A percentile compares a stretch with the other conserved stretches of the same genome.
These are phyloP conservation scores for Magnolia officinalis DNA, from an alignment of 164 flowering plant species.

Conservation along the genomic window DNA sequence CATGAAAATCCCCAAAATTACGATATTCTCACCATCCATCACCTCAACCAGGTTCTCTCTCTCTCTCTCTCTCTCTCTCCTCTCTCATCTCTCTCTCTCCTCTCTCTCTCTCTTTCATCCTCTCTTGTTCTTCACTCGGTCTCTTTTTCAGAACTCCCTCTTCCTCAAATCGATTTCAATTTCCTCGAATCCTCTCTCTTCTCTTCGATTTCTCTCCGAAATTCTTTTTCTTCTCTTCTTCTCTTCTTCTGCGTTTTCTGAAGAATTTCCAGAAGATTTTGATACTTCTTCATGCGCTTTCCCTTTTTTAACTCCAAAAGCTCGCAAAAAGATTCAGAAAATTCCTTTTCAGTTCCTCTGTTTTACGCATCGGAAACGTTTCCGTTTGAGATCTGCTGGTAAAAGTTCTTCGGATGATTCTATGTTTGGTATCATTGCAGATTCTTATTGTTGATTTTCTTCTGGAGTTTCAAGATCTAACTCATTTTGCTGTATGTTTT, in stretches of 20 bases:
- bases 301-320: background rate
- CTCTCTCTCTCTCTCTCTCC: conserved; percentile 3
- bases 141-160: background rate
- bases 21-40: background rate
- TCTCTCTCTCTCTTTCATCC: too few species aligned
- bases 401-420: background rate
- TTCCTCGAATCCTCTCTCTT: background rate
- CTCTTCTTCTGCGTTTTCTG: too few species aligned
- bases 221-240: too few species aligned
- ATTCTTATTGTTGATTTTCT: background rate
- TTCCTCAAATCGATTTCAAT: too few species aligned
- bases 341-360: background rate
- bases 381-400: too few species aligned
- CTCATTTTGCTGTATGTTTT: background rate
- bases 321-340: background rate
- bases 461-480: background rate
- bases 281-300: background rate
- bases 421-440: background rate
- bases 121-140: too few species aligned
- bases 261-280: too few species aligned
- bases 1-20: background rate
- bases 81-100: too few species aligned
- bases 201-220: background rate
- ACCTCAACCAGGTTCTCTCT: conserved; percentile 12
- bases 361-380: background rate